A percentile compares a stretch with the other conserved stretches of the same genome.
phyloP scores from a whole-genome alignment of 805 yeast species.

The Candida ficus region DNA sequence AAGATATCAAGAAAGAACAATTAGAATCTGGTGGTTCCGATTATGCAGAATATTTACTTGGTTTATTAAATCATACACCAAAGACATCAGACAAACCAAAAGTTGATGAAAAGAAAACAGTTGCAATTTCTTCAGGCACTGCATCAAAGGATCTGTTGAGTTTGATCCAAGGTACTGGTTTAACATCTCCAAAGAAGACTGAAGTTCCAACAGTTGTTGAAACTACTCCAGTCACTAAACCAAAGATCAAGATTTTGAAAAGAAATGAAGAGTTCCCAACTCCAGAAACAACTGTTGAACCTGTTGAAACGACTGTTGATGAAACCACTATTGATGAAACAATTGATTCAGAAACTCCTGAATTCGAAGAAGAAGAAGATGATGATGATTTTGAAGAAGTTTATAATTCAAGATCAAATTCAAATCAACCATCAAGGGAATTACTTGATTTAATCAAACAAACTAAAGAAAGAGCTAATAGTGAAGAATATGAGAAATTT shows the following conservation, averaged over 20 bases:
- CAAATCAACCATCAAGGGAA: constrained; percentile 19
- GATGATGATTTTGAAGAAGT: neutral
- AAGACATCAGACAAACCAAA: too few species aligned
- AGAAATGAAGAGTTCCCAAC: constrained; percentile 10
- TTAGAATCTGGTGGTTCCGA: constrained; percentile 5
- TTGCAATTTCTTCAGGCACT: neutral
- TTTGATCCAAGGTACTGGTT: neutral
- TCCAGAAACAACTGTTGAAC: neutral
- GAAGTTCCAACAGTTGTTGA: too few species aligned
- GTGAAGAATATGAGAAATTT: constrained; percentile 19
- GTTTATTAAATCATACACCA: constrained; percentile 17
- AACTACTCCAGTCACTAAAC: too few species aligned
- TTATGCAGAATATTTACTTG: constrained; percentile 18
- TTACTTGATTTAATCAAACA: constrained; percentile 18
- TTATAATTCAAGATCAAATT: neutral
- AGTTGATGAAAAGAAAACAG: neutral
- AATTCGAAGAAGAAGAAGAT: neutral
- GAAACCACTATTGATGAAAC: neutral
- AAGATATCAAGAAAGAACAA: neutral
- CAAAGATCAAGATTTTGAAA: constrained; percentile 22
- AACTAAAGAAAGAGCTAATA: constrained; percentile 8
- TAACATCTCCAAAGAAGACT: neutral
- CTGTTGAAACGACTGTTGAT: neutral
- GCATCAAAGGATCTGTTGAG: constrained; percentile 18
- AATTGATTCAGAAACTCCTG: too few species aligned